Conservation (phyloP, 2,329 filamentous ascomycete species). For the Diaporthe batatas region DNA sequence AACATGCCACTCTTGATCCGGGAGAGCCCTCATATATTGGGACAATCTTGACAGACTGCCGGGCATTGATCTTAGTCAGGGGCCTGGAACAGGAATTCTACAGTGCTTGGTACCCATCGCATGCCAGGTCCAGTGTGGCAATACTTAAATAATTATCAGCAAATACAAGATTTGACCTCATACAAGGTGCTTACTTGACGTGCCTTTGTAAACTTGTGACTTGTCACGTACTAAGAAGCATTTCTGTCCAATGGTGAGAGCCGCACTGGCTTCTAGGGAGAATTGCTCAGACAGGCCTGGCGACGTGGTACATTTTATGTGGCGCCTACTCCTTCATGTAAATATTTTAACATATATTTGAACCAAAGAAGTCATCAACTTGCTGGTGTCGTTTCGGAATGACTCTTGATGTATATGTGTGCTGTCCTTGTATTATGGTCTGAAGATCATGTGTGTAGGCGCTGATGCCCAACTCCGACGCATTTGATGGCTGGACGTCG, state of each 20-base stretch:
- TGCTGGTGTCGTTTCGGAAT: background rate
- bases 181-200: background rate
- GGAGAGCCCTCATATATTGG: fast-evolving
- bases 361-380: conserved; percentile 30
- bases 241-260: background rate
- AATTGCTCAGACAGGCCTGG: background rate
- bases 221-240: background rate
- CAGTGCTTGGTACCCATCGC: too few species aligned
- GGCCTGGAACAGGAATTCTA: background rate
- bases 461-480: conserved; percentile 40
- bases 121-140: too few species aligned
- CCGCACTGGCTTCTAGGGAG: background rate
- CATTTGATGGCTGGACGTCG: conserved; percentile 40
- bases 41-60: background rate
- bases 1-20: background rate
- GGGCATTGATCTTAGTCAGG: too few species aligned
- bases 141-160: too few species aligned
- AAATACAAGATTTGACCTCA: too few species aligned
- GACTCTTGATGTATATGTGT: background rate
- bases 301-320: background rate
- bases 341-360: background rate
- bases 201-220: background rate
- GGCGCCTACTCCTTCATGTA: background rate
- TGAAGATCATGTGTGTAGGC: conserved; percentile 44
- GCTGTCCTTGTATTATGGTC: conserved; percentile 34